A percentile compares a stretch with the other conserved stretches of the same genome.
Conservation (phyloP, 1,139 yeast genomes). For the Lizanozyma gosingica region DNA sequence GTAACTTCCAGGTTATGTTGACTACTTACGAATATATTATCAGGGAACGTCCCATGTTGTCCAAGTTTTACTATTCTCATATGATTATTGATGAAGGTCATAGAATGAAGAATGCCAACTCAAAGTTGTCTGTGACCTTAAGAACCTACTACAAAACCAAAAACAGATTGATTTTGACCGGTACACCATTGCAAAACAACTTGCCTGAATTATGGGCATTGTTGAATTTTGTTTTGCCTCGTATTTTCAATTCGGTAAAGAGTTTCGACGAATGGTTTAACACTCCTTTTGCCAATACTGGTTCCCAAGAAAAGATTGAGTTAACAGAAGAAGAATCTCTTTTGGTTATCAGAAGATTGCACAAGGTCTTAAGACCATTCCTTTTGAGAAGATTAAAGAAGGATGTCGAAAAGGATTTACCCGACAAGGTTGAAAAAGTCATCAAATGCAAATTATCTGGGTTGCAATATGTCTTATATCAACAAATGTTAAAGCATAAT, state of each 20-base stretch:
- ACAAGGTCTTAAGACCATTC: conserved; percentile 92
- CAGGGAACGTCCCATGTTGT: conserved; percentile 59
- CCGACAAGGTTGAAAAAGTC: conserved; percentile 91
- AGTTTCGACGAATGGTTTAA: conserved; percentile 88
- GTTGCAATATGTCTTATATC: conserved; percentile 69
- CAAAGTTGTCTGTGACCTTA: conserved; percentile 64
- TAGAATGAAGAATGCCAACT: conserved; percentile 74
- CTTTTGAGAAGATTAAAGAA: conserved; percentile 88
- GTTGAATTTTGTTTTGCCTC: conserved; percentile 68
- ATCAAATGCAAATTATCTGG: conserved; percentile 92
- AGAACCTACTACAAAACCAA: conserved; percentile 67
- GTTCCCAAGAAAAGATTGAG: conserved; percentile 72
- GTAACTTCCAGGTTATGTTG: conserved; percentile 67
- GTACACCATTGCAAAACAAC: conserved; percentile 81
- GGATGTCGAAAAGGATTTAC: conserved; percentile 94
- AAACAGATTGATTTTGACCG: conserved; percentile 72
- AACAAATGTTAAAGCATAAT: conserved; percentile 68
- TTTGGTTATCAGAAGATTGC: conserved; percentile 88
- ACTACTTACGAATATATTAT: conserved; percentile 78
- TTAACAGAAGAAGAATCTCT: conserved; percentile 89
- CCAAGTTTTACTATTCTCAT: conserved; percentile 70
- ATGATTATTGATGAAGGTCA: conserved; percentile 91
- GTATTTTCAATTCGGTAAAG: conserved; percentile 74
- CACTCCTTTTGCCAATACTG: conserved; percentile 77
- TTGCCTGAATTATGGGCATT: conserved; percentile 83